Percentiles rank a stretch among this genome's conserved stretches.
Evolutionary conservation across 805 yeast genomes (phyloP).

Genomic region (Ogataea angusta): DNA sequence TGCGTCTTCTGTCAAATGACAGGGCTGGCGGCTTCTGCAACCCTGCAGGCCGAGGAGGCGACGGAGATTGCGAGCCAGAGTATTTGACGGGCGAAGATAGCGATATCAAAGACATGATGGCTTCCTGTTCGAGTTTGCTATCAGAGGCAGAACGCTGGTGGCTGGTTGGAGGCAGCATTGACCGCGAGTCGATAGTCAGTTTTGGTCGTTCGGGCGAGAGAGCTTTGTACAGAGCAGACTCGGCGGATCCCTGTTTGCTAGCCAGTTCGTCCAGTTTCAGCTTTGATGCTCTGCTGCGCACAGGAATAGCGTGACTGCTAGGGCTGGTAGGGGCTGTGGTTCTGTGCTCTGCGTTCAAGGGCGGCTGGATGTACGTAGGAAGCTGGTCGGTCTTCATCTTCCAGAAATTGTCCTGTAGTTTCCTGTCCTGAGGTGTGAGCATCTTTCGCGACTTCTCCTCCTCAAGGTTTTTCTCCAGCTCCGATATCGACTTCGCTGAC

Average conservation of each 20-base stretch:
- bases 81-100: slow-evolving; percentile 47
- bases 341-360: slow-evolving; percentile 1
- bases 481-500: slow-evolving; percentile 30
- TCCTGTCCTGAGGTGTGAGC: slow-evolving; percentile 13
- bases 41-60: slow-evolving; percentile 16
- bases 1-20: slow-evolving; percentile 3
- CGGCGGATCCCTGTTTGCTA: slow-evolving; percentile 25
- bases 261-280: slow-evolving; percentile 32
- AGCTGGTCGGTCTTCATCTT: slow-evolving; percentile 24
- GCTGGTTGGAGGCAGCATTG: slow-evolving; percentile 9
- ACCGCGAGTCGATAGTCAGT: slow-evolving; percentile 9
- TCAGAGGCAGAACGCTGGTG: slow-evolving; percentile 21
- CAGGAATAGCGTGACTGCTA: slow-evolving; percentile 2
- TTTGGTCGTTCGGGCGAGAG: slow-evolving; percentile 24
- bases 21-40: slow-evolving; percentile 11
- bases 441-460: slow-evolving; percentile 17
- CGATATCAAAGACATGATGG: slow-evolving; percentile 53
- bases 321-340: slow-evolving; percentile 9
- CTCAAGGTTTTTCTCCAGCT: slow-evolving; percentile 28
- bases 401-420: slow-evolving; percentile 30
- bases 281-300: slow-evolving; percentile 16
- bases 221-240: slow-evolving; percentile 24
- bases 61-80: slow-evolving; percentile 26
- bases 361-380: slow-evolving; percentile 15
- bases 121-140: slow-evolving; percentile 47